Base-by-base conservation (phyloP, 208 protist genomes). In the Zelonia costaricensis region DNA sequence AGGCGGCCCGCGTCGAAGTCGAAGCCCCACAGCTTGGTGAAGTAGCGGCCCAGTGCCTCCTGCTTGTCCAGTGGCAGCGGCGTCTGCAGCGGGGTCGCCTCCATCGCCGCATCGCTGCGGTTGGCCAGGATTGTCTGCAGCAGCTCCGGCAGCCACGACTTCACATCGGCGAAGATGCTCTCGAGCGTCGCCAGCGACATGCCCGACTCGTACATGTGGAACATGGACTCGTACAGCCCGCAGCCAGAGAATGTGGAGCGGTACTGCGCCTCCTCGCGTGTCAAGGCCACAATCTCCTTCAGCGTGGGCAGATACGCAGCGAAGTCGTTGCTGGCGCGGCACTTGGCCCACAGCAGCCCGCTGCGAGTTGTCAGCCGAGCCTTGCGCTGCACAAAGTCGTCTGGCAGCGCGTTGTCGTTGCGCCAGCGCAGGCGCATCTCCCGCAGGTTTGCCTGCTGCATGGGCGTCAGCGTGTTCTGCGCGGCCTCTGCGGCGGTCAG, bases 1-100 rank as follows among this genome's bases (percentile, higher is more conserved):
- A 94, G 65, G 9, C 93, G 79, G 23, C 88, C 91, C n/a, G 39
- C 71, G 0, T 93, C 82, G 54, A 95, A 89, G 65, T 92, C 82
- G 62, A 85, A 95, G 33, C 88, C 64, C 86, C 77, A 90, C 38
- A 82, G 35, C 23, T 63, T 51, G 80, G 92, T 90, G 3, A 88
- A 58, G 16, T 76, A 67, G 7, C 61, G 64, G 25, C 75, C n/a
- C 6, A 95, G 74, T 0, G 62, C 77, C 25, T 84, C 52, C 64
- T 94, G 92, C 63, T 74, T 76, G 0, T 73, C 66, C 22, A 74
- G 23, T 4, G 73, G 51, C 39, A 93, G 84, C 10, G 91, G 77
- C n/a, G 60, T 55, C 47, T 78, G 48, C 3, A 74, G 57, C 9
- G 64, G 39, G 22, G 84, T 15, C 12, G 66, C 30, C 20, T 57